Conservation (phyloP, 148 eudicot species). For the Fagopyrum esculentum region DNA sequence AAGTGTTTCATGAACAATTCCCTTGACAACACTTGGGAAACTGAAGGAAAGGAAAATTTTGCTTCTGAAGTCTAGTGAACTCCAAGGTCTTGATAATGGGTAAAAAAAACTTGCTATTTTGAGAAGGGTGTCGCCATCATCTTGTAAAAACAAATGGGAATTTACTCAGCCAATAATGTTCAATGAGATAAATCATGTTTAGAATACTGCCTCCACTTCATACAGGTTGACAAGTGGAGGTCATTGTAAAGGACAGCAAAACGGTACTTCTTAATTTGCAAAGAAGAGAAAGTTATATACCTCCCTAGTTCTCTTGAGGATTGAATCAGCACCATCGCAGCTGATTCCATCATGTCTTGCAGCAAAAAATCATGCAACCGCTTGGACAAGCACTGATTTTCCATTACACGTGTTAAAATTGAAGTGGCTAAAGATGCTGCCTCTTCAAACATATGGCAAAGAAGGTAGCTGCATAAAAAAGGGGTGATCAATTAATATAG, state of each 20-base stretch:
- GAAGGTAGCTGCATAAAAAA: slow-evolving; percentile 54
- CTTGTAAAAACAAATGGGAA: background rate
- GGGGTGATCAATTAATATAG: background rate
- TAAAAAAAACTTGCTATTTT: background rate
- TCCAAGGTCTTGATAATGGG: background rate
- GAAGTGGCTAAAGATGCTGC: slow-evolving; percentile 51
- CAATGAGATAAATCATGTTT: background rate
- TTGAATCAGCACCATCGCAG: slow-evolving; percentile 82
- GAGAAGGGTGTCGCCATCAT: background rate
- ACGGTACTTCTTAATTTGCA: background rate
- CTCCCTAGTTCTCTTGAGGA: slow-evolving; percentile 52
- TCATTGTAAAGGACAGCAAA: background rate
- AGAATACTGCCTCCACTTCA: background rate
- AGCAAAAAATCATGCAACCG: slow-evolving; percentile 20
- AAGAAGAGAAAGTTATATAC: slow-evolving; percentile 18
- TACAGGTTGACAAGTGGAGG: background rate
- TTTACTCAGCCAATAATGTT: background rate
- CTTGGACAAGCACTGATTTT: slow-evolving; percentile 12
- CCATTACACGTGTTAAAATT: slow-evolving; percentile 34
- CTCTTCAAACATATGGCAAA: slow-evolving; percentile 67
- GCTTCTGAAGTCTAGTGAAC: background rate
- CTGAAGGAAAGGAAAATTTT: background rate
- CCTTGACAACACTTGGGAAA: background rate
- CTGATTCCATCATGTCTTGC: slow-evolving; percentile 65
- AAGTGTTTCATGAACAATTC: background rate